These are phyloP conservation scores for Bipolaris gigantea DNA, from an alignment of 2,329 filamentous ascomycete species.

Conservation along the genomic window DNA sequence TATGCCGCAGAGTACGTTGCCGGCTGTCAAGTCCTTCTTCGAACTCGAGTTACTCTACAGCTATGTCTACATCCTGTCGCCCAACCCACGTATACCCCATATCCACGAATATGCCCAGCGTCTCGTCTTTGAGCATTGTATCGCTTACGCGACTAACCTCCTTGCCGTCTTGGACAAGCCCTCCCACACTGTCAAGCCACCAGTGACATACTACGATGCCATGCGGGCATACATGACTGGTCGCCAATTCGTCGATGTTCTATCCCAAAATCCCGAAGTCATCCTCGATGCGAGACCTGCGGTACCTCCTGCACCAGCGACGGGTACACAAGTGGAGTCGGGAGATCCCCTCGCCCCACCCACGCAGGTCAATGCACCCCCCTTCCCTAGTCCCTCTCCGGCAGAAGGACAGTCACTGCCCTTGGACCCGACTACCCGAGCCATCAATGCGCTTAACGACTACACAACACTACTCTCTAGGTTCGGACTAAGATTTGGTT, in stretches of 20 bases:
- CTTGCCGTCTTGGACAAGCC: constrained; percentile 62
- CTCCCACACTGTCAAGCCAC: constrained; percentile 61
- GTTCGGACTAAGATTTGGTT: constrained; percentile 54
- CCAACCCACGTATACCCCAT: constrained; percentile 71
- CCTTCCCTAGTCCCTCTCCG: constrained; percentile 37
- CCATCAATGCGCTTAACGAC: constrained; percentile 52
- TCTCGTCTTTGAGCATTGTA: constrained; percentile 82
- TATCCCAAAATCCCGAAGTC: constrained; percentile 57
- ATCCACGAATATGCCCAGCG: constrained; percentile 76
- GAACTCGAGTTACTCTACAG: constrained; percentile 89
- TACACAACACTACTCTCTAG: constrained; percentile 50
- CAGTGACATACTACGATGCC: constrained; percentile 86
- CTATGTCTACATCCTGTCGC: constrained; percentile 85
- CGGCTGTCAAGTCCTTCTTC: constrained; percentile 73
- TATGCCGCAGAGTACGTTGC: constrained; percentile 67
- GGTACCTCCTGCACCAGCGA: constrained; percentile 42
- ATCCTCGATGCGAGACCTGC: constrained; percentile 48
- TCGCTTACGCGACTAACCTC: constrained; percentile 78
- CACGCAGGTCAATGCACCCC: constrained; percentile 30
- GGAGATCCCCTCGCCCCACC: constrained; percentile 45
- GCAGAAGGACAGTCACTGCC: constrained; percentile 31
- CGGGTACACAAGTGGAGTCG: constrained; percentile 26
- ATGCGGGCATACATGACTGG: constrained; percentile 76
- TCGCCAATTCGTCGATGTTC: constrained; percentile 58
- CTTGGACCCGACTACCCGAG: constrained; percentile 43